Percentiles rank a stretch among this genome's conserved stretches.
Conservation (phyloP, 768 basidiomycete species). For the Trametes punicea region DNA sequence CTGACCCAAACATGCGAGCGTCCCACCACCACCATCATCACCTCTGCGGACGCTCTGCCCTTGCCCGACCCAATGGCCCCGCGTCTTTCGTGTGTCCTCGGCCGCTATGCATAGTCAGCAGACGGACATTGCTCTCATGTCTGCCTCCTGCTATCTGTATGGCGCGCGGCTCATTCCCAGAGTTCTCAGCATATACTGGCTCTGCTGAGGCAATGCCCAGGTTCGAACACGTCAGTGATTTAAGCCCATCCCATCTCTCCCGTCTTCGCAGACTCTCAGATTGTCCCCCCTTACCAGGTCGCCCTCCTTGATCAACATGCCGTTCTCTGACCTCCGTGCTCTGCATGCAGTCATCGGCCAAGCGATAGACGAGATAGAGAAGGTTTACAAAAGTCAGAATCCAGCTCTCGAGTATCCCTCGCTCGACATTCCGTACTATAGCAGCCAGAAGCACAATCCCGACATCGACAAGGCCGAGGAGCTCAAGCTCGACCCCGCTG, state of each 20-base stretch:
- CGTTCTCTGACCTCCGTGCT: constrained; percentile 5
- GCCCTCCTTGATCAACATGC: background rate
- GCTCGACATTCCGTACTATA: constrained; percentile 11
- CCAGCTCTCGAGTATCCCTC: constrained; percentile 13
- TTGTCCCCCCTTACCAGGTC: background rate
- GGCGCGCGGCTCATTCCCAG: background rate
- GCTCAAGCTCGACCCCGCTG: constrained; percentile 16
- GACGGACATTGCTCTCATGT: background rate
- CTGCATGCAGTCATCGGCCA: constrained; percentile 9
- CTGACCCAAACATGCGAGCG: background rate
- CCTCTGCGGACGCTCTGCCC: background rate
- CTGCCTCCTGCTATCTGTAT: background rate
- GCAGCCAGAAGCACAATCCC: background rate
- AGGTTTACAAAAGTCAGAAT: constrained; percentile 34
- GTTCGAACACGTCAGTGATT: background rate
- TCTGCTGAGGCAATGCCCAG: background rate
- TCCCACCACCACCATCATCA: too few species aligned
- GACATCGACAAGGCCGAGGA: constrained; percentile 13
- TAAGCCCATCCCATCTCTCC: background rate
- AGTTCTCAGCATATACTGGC: background rate
- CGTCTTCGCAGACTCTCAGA: background rate
- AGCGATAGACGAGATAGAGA: constrained; percentile 56
- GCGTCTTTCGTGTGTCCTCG: background rate
- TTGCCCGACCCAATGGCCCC: background rate
- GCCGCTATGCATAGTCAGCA: background rate